A percentile compares a stretch with the other conserved stretches of the same genome.
phyloP scores from a whole-genome alignment of 2,329 filamentous ascomycete species.

The Cadophora luteo-olivacea region DNA sequence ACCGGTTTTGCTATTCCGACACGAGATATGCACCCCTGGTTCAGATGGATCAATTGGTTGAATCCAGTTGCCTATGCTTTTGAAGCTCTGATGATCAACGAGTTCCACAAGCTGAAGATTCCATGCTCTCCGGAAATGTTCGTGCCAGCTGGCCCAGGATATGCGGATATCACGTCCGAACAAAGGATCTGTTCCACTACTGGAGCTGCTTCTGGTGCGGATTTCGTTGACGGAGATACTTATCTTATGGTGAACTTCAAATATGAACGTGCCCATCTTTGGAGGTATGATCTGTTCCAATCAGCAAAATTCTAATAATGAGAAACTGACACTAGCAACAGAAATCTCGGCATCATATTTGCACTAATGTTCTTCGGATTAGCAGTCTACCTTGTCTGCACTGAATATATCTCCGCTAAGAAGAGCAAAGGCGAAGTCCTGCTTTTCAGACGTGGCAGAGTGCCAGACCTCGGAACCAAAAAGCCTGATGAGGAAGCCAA shows the following conservation, averaged over 20 bases:
- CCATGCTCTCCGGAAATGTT: conserved; percentile 35
- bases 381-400: conserved; percentile 66
- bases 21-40: conserved; percentile 60
- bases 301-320: conserved; percentile 34
- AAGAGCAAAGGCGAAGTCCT: conserved; percentile 82
- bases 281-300: conserved; percentile 53
- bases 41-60: conserved; percentile 69
- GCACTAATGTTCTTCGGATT: conserved; percentile 68
- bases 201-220: conserved; percentile 60
- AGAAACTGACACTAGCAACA: conserved; percentile 22
- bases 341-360: conserved; percentile 72
- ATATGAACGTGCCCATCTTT: conserved; percentile 66
- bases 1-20: conserved; percentile 60
- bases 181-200: conserved; percentile 60
- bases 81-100: conserved; percentile 79
- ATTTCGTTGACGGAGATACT: conserved; percentile 61
- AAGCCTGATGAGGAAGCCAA: conserved; percentile 35
- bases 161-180: conserved; percentile 27
- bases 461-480: conserved; percentile 39
- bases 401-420: conserved; percentile 68
- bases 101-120: conserved; percentile 59
- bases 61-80: conserved; percentile 74
- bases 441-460: conserved; percentile 73
- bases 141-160: conserved; percentile 37
- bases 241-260: conserved; percentile 62